Evolutionary conservation across 352 stramenopile genomes (phyloP), one percentile per base, ranked within the genome.

Genomic region (Plasmopara halstedii): DNA sequence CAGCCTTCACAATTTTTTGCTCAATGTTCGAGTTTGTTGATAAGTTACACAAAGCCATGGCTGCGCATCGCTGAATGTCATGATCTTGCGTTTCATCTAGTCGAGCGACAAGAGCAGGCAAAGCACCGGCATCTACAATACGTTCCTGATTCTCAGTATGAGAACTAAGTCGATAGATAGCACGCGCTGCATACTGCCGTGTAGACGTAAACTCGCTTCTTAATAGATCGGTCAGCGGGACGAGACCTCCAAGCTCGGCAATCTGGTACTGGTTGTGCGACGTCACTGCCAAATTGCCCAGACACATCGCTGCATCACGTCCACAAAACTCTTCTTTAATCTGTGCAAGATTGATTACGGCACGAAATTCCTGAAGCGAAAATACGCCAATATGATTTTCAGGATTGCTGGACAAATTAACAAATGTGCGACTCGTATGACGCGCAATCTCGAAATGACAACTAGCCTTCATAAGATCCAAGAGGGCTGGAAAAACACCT

Each of bases 211-310:
- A 96, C 11, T 55, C 38, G 34, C 67, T 88, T 31, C 61, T 54
- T 8, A 98, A 56, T 2, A 96, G 55, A 22, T 76, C 54, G 3
- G 94, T 73, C 1, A 98, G 71, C 3, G 83, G 77, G 17, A 60
- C 48, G 11, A 98, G 73, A 0, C 81, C 92, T 14, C 88, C 90
- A n/a, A 89, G 58, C 40, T 88, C 67, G 10, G 80, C 74, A 52
- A 98, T 95, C 43, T 86, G 67, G 6, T 77, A 52, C 56, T 97
- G 93, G 53, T 94, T 97, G 49, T 95, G 83, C 18, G 73, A 37
- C 5, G 81, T 94, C 20, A 97, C 81, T 1, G 95, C 86, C 50
- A 98, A 50, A 56, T 98, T 98, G 22, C 88, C 88, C 14, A 98
- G 72, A 26, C 90, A 85, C 58, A 97, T 89, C 0, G 90, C 81